phyloP scores from a whole-genome alignment of 768 basidiomycete genomes.

The Leccinum boreale region DNA sequence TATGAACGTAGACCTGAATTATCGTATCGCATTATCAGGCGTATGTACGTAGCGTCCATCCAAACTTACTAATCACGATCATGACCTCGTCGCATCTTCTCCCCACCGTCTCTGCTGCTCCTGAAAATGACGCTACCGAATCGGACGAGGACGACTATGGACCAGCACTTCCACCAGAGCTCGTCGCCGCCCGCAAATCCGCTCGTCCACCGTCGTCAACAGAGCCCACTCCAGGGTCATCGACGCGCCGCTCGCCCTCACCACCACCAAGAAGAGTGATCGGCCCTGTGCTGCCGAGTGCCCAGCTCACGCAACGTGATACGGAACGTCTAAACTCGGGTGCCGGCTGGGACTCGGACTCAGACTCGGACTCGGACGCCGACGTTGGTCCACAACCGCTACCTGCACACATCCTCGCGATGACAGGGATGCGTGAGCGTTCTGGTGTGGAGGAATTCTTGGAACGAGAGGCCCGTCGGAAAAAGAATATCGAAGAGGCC shows the following conservation, averaged over 20 bases:
- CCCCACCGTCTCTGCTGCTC: slow-evolving; percentile 3
- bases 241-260: slow-evolving; percentile 20
- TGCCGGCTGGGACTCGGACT: slow-evolving; percentile 57
- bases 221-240: slow-evolving; percentile 18
- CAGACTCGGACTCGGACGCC: slow-evolving; percentile 67
- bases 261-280: slow-evolving; percentile 33
- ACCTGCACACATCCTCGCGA: slow-evolving; percentile 38
- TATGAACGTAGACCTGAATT: slow-evolving; percentile 19
- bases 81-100: slow-evolving; percentile 49
- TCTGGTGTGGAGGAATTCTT: slow-evolving; percentile 81
- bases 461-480: slow-evolving; percentile 76
- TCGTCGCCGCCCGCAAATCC: slow-evolving; percentile 43
- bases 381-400: slow-evolving; percentile 85
- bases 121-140: slow-evolving; percentile 26
- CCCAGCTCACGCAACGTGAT: slow-evolving; percentile 28
- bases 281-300: slow-evolving; percentile 53
- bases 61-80: background rate
- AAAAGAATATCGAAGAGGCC: slow-evolving; percentile 75
- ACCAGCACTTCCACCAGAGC: slow-evolving; percentile 73
- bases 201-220: slow-evolving; percentile 24
- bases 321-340: slow-evolving; percentile 12
- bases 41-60: no score
- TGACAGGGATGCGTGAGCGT: slow-evolving; percentile 34
- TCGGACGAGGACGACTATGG: slow-evolving; percentile 62
- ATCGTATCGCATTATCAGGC: slow-evolving; percentile 20